A percentile compares a stretch with the other conserved stretches of the same genome.
phyloP scores from a whole-genome alignment of 352 stramenopile species.

The Blastocystis sp. region DNA sequence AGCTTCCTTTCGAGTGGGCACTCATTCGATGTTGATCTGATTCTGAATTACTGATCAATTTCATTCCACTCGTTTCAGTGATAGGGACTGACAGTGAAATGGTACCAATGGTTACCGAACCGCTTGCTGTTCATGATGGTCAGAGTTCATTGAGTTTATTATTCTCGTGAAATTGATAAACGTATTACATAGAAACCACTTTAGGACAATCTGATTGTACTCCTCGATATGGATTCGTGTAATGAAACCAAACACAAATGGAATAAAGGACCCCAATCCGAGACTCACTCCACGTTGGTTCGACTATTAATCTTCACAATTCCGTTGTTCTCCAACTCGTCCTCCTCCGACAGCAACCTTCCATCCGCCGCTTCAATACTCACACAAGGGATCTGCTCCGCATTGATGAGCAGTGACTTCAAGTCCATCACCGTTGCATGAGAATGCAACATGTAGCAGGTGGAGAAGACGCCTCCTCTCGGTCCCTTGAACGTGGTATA shows the following conservation, averaged over 20 bases:
- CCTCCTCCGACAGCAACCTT: constrained; percentile 34
- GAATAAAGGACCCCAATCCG: neutral
- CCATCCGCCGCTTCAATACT: constrained; percentile 49
- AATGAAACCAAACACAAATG: neutral
- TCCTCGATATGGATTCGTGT: neutral
- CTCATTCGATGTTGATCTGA: neutral
- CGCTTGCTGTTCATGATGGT: too few species aligned
- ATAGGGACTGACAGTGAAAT: too few species aligned
- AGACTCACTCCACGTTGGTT: constrained; percentile 50
- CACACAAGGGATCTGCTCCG: constrained; percentile 49
- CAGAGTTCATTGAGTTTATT: neutral
- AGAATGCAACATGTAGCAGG: constrained; percentile 46
- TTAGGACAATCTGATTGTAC: neutral
- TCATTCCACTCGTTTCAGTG: neutral
- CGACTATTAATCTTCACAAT: constrained; percentile 54
- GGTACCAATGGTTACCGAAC: too few species aligned
- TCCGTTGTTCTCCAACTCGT: constrained; percentile 27
- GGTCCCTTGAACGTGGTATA: constrained; percentile 68
- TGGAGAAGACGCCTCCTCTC: constrained; percentile 11
- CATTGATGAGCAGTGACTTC: constrained; percentile 36
- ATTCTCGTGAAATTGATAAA: neutral
- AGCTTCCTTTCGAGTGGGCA: neutral
- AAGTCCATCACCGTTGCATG: constrained; percentile 46
- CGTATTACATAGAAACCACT: too few species aligned
- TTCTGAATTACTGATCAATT: neutral